phyloP scores from a whole-genome alignment of 225 moss, liverwort and hornwort genomes.

The Lunularia cruciata region DNA sequence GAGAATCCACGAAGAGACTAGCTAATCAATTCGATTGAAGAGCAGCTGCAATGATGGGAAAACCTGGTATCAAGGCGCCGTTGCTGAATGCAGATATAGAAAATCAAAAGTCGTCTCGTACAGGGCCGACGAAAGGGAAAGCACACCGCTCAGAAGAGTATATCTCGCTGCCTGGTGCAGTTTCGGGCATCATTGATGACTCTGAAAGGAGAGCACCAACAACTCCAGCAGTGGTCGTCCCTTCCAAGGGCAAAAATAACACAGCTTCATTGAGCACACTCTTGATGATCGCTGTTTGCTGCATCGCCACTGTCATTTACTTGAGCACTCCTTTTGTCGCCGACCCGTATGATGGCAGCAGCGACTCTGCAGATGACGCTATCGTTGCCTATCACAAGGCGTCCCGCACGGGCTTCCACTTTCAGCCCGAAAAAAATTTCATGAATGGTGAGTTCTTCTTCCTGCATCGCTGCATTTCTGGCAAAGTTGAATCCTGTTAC shows the following conservation, averaged over 20 bases:
- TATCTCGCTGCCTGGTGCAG: slow-evolving; percentile 11
- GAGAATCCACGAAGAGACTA: not conserved
- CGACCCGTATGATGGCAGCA: slow-evolving; percentile 8
- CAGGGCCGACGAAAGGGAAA: not conserved
- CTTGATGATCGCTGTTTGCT: slow-evolving; percentile 23
- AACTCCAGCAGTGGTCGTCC: not conserved
- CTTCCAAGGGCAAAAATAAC: not conserved
- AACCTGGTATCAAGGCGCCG: slow-evolving; percentile 7
- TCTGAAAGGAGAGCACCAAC: not conserved
- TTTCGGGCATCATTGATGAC: not conserved
- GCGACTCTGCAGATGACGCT: not conserved
- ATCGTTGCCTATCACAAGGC: slow-evolving; percentile 17
- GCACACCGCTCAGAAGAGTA: slow-evolving; percentile 13
- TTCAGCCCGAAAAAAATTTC: slow-evolving; percentile 40
- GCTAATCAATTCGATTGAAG: not conserved
- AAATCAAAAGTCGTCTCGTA: slow-evolving; percentile 6
- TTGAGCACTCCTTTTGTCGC: slow-evolving; percentile 32
- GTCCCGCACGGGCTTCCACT: slow-evolving; percentile 34
- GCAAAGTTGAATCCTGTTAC: not conserved
- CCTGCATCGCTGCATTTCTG: not conserved
- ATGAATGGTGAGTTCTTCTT: slow-evolving; percentile 30
- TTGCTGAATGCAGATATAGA: slow-evolving; percentile 29
- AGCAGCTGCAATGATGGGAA: slow-evolving; percentile 19
- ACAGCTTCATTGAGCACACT: slow-evolving; percentile 19
- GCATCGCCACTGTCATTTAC: slow-evolving; percentile 28